Evolutionary conservation across 1,284 basidiomycete genomes (phyloP).

Genomic region (Pterula multifida): DNA sequence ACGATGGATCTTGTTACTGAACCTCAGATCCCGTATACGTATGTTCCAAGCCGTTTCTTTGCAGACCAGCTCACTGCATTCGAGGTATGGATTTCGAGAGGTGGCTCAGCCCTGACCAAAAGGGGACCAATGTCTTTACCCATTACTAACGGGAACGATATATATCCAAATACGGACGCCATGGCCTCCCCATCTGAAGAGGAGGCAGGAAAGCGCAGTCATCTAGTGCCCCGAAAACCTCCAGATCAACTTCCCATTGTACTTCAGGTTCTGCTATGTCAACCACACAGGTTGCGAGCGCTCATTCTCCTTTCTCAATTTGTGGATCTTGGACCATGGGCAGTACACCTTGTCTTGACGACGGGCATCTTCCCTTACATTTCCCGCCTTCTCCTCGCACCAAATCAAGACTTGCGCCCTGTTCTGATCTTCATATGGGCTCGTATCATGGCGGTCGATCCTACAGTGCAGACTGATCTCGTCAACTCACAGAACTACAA

Average conservation of each 20-base stretch:
- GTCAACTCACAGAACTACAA: conserved; percentile 79
- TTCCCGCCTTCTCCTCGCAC: conserved; percentile 90
- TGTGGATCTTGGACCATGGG: conserved; percentile 97
- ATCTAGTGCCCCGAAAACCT: conserved; percentile 76
- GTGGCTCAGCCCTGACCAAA: conserved; percentile 70
- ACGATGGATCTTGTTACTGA: not conserved
- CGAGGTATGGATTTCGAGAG: conserved; percentile 94
- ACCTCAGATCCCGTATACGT: conserved; percentile 34
- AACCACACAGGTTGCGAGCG: conserved; percentile 90
- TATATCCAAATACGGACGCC: conserved; percentile 2
- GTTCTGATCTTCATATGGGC: conserved; percentile 99
- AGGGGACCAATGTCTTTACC: conserved; percentile 66
- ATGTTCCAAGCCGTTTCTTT: conserved; percentile 91
- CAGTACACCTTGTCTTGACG: conserved; percentile 92
- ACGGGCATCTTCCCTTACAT: conserved; percentile 99
- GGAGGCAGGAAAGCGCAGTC: conserved; percentile 27
- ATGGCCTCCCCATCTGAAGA: conserved; percentile 9
- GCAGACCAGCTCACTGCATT: conserved; percentile 95
- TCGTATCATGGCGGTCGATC: conserved; percentile 91
- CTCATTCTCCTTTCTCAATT: conserved; percentile 96
- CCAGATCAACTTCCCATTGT: conserved; percentile 97
- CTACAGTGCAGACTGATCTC: conserved; percentile 85
- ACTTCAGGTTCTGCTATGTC: conserved; percentile 91
- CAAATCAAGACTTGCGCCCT: conserved; percentile 88
- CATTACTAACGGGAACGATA: conserved; percentile 20